Conservation (phyloP, 1,284 basidiomycete genomes). For the Rhodotorula glutinis region DNA sequence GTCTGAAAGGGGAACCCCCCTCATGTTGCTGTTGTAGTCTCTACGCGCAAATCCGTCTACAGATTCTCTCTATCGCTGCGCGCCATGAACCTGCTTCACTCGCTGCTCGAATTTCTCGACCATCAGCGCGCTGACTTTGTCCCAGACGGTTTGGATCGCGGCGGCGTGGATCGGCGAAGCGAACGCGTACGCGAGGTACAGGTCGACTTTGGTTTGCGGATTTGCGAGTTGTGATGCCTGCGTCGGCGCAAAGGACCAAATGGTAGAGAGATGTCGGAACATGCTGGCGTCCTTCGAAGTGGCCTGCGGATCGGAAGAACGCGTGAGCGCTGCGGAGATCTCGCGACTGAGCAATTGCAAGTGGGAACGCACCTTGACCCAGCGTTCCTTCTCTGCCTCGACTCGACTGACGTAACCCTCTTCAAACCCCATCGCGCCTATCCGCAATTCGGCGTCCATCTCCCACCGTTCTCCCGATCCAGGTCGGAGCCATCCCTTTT, state of each 20-base stretch:
- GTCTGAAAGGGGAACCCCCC: too few species aligned
- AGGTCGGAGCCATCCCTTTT: conserved; percentile 32
- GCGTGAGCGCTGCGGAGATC: not conserved
- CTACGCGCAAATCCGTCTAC: not conserved
- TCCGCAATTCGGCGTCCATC: conserved; percentile 79
- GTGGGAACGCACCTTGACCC: conserved; percentile 72
- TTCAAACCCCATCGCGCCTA: conserved; percentile 80
- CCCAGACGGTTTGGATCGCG: conserved; percentile 77
- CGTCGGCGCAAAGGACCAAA: conserved; percentile 53
- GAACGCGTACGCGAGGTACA: conserved; percentile 72
- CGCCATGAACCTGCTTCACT: conserved; percentile 21
- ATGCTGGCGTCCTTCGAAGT: conserved; percentile 76
- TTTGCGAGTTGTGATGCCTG: conserved; percentile 4
- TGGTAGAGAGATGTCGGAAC: conserved; percentile 78
- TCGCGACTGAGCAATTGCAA: too few species aligned
- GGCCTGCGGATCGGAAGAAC: conserved; percentile 55
- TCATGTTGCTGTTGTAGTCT: too few species aligned
- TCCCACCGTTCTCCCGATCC: conserved; percentile 48
- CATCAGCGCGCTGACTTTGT: conserved; percentile 81
- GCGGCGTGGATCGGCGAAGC: conserved; percentile 79
- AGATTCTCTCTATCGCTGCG: not conserved
- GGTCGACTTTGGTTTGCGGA: conserved; percentile 41
- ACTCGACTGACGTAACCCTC: conserved; percentile 87
- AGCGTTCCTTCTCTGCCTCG: conserved; percentile 68
- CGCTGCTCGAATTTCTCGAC: conserved; percentile 76